A percentile compares a stretch with the other conserved stretches of the same genome.
Evolutionary conservation across 202 grass and related monocot genomes (phyloP).

Genomic region (Bolboschoenoplectus hybrid): DNA sequence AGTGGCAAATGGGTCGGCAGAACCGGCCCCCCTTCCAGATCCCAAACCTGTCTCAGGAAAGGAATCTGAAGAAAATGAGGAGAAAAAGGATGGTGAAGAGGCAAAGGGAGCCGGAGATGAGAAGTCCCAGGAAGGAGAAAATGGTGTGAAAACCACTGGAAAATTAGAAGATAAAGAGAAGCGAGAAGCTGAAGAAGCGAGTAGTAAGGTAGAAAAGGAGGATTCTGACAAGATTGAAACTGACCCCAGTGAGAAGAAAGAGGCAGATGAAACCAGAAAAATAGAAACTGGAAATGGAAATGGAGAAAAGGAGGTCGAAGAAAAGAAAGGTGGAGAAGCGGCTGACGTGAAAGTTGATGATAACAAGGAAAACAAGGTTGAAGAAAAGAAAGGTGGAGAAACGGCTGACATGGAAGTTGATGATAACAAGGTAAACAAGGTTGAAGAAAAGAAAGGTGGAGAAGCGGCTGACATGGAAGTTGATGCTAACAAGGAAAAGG

Average conservation of each 20-base stretch:
- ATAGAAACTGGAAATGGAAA: slow-evolving; percentile 10
- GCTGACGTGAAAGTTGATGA: slow-evolving; percentile 41
- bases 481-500: slow-evolving; percentile 35
- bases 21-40: neutral
- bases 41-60: neutral
- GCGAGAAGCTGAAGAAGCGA: neutral
- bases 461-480: slow-evolving; percentile 36
- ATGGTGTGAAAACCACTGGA: slow-evolving; percentile 8
- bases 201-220: slow-evolving; percentile 28
- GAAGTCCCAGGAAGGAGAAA: neutral
- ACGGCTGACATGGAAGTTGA: slow-evolving; percentile 34
- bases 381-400: slow-evolving; percentile 36
- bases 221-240: slow-evolving; percentile 21
- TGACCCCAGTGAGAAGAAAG: slow-evolving; percentile 17
- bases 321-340: slow-evolving; percentile 46
- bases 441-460: slow-evolving; percentile 34
- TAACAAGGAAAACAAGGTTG: slow-evolving; percentile 32
- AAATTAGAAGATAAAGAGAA: slow-evolving; percentile 26
- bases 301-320: slow-evolving; percentile 23
- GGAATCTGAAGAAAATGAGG: neutral
- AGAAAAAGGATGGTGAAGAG: slow-evolving; percentile 2
- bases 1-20: slow-evolving; percentile 20
- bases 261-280: slow-evolving; percentile 7
- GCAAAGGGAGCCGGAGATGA: slow-evolving; percentile 11
- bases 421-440: slow-evolving; percentile 30